Evolutionary conservation across 306 rosid species (phyloP), one percentile per base, ranked within the genome.

Genomic region (Leucaena leucocephala): DNA sequence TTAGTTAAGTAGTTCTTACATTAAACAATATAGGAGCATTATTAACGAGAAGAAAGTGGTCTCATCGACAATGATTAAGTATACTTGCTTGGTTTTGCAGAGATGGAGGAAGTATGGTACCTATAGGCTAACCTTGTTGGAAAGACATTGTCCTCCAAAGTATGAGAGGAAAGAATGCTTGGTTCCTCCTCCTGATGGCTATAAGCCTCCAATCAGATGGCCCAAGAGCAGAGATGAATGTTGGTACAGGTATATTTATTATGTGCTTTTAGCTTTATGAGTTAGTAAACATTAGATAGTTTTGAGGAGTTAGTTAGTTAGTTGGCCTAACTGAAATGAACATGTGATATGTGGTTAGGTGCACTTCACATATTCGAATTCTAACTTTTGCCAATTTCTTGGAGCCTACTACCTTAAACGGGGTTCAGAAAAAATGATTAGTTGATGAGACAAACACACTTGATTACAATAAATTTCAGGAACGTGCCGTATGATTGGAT

Each of bases 401-500:
- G 63, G 35, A 19, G 34, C 63, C 34, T 16, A 6, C 58, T 50
- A 6, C 21, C 3, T 27, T 27, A 27, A 27, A 27, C 27, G 27
- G 61, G 27, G 27, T 17, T 54, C 21, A 2, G 10, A 9, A 8
- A 58, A 59, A 9, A 8, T 11, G n/a, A 61, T 59, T 4, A 33
- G 4, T 33, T 61, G 40, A 27, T 27, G 27, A 27, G 27, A 27
- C 27, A 27, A 27, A 27, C 27, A 27, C 27, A 27, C 1, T 27
- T 27, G 27, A 27, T 27, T 27, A 27, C 27, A 27, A 27, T 27
- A 27, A 27, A 27, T 80, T 83, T 66, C 88, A 96, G 99, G 96
- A 96, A 96, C 80, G 99, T 96, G 79, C 99, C 99, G 22, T 96
- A 96, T 87, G 86, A 96, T 81, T 96, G 99, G 99, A 96, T 96